These are phyloP conservation scores for Avena eriantha DNA, from an alignment of 176 grass and related monocot species.

Conservation along the genomic window DNA sequence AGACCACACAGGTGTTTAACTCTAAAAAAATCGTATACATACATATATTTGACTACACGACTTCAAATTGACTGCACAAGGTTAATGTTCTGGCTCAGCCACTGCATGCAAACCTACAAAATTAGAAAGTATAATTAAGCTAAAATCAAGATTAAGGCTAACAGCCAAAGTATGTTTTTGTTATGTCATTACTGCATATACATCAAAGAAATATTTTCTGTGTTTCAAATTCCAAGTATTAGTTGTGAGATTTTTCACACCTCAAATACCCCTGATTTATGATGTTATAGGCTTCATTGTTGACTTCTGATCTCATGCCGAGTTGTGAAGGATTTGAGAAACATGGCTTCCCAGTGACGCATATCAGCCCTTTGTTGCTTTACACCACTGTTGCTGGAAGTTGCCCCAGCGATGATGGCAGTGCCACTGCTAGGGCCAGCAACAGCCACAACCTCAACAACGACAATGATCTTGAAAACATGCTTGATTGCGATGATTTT, in stretches of 20 bases:
- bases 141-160: no score
- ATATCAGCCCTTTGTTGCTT: constrained; percentile 14
- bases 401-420: not conserved
- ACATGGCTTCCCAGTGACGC: not conserved
- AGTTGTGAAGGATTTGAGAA: not conserved
- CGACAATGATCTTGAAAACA: not conserved
- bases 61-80: no score
- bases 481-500: not conserved
- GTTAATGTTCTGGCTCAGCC: no score
- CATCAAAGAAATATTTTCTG: not conserved
- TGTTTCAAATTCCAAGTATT: not conserved
- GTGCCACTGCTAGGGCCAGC: not conserved
- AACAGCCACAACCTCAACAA: not conserved
- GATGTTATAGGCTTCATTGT: not conserved
- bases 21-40: no score
- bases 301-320: not conserved
- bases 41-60: no score
- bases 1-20: no score
- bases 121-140: no score
- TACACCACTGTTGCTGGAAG: not conserved
- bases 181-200: not conserved
- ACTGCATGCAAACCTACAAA: no score
- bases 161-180: not conserved
- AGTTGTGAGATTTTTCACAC: not conserved
- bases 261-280: not conserved